Percentiles rank a stretch among this genome's conserved stretches.
phyloP scores from a whole-genome alignment of 176 grass and related monocot species.

The Elymus sibiricus region DNA sequence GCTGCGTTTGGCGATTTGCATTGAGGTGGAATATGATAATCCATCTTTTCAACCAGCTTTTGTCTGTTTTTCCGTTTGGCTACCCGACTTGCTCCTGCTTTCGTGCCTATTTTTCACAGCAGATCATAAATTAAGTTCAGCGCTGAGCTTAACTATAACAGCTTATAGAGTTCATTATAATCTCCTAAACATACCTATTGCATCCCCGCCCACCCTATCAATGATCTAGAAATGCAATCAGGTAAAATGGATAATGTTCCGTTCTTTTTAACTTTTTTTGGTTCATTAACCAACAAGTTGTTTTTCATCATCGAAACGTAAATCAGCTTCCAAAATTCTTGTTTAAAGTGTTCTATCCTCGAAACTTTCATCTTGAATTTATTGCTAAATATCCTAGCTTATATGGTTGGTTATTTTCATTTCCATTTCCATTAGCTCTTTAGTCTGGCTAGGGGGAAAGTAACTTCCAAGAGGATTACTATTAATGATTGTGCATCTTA shows the following conservation, averaged over 20 bases:
- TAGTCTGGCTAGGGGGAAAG: neutral
- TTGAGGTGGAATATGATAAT: neutral
- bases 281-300: neutral
- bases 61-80: neutral
- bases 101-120: neutral
- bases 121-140: neutral
- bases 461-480: conserved; percentile 5
- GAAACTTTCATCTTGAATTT: conserved; percentile 5
- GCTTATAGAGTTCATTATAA: neutral
- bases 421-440: conserved; percentile 9
- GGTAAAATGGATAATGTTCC: neutral
- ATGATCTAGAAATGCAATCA: conserved; percentile 15
- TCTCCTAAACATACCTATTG: neutral
- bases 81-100: neutral
- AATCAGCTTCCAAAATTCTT: neutral
- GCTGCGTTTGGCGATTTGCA: neutral
- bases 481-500: conserved; percentile 18
- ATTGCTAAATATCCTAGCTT: conserved; percentile 5
- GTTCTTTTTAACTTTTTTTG: neutral
- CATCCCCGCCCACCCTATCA: neutral
- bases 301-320: neutral
- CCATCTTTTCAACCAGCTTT: neutral
- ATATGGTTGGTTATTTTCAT: neutral
- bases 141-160: neutral
- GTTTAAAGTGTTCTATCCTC: neutral